Base-by-base conservation (phyloP, 2,329 filamentous ascomycete genomes). In the Didymella keratinophila region DNA sequence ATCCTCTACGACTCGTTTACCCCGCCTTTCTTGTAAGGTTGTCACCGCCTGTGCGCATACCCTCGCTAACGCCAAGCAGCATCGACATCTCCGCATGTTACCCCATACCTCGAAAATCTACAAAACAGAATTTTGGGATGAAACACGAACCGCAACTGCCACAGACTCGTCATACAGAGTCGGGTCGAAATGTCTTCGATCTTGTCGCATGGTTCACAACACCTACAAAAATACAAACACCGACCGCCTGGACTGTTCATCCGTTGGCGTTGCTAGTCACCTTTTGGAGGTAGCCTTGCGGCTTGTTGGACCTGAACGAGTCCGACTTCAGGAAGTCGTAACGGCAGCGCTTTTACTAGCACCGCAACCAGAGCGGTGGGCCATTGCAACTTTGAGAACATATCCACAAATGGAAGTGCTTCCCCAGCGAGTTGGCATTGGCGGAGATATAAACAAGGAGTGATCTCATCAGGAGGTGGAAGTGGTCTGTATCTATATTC, bases 401-500 rank as follows among this genome's bases (percentile, higher is more conserved):
- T 20, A 10, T 20, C 20, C 11, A 14, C 6, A 27, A 42, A 12
- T 12, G 18, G 20, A 23, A 23, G 2, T 4, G 7, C 9, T 3
- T 16, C 21, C 20, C 7, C 3, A 27, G 30, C 28, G n/a, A 21
- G 1, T 27, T n/a, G 12, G 23, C 3, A 11, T 27, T 43, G 21
- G 28, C 28, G n/a, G 18, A 28, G 20, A n/a, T 18, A n/a, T 8
- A 18, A 21, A 28, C 6, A 20, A 12, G 4, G 21, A 9, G 14
- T 27, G 10, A 23, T 16, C 9, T 20, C 20, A 34, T 42, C 21
- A 37, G 34, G 18, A 52, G 16, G 28, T 42, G 42, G 37, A 21
- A 43, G 47, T 12, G 32, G 30, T 34, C 25, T 49, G 48, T 58
- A 58, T 52, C 55, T 58, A 58, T 58, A 52, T 39, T 20, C 55